These are phyloP conservation scores for Penicillium sp. DNA, from an alignment of 2,329 filamentous ascomycete genomes.

Conservation along the genomic window DNA sequence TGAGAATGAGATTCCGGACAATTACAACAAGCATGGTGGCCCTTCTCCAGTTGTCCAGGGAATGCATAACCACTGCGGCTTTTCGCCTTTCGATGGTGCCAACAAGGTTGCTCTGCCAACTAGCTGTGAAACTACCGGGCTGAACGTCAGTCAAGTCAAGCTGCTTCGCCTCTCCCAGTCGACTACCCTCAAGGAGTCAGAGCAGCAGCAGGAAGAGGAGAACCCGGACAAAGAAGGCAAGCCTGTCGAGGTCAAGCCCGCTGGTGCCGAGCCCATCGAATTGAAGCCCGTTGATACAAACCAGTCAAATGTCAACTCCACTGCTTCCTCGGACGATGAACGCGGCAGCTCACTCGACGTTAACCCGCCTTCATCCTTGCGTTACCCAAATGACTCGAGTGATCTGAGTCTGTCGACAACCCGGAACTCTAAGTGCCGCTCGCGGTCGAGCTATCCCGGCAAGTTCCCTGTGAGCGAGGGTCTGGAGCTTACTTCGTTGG, in stretches of 20 bases:
- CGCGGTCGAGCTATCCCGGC: constrained; percentile 34
- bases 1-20: not conserved
- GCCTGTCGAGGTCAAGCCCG: too few relatives aligned
- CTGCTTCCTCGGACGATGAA: constrained; percentile 9
- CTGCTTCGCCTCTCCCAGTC: not conserved
- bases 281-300: too few relatives aligned
- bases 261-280: not conserved
- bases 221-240: not conserved
- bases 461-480: constrained; percentile 36
- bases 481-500: constrained; percentile 28
- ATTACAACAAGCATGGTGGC: not conserved
- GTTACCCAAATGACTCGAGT: constrained; percentile 10
- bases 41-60: not conserved
- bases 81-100: not conserved
- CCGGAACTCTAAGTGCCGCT: constrained; percentile 17
- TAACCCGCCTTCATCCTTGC: constrained; percentile 1
- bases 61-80: not conserved
- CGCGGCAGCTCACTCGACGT: not conserved
- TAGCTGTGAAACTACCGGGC: not conserved
- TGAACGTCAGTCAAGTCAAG: not conserved
- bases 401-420: constrained; percentile 17
- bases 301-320: constrained; percentile 1
- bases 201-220: not conserved
- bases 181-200: not conserved
- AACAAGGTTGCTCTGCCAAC: not conserved